A percentile compares a stretch with the other conserved stretches of the same genome.
These are phyloP conservation scores for Pseudomassariella vexata DNA, from an alignment of 2,329 filamentous ascomycete species.

Conservation along the genomic window DNA sequence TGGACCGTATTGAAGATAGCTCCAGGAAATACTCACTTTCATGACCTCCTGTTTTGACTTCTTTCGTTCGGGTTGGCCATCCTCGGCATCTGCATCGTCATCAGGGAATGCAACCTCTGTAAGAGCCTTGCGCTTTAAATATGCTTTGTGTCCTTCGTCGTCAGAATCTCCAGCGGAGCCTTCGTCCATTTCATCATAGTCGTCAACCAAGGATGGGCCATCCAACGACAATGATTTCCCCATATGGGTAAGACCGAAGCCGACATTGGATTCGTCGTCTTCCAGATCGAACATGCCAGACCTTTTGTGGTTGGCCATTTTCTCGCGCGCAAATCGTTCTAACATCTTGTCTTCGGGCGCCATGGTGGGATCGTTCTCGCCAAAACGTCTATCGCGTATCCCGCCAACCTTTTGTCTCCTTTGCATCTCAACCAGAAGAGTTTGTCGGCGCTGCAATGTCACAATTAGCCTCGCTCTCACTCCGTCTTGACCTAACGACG, in stretches of 20 bases:
- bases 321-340: constrained; percentile 84
- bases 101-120: constrained; percentile 36
- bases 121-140: constrained; percentile 50
- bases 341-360: constrained; percentile 88
- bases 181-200: constrained; percentile 75
- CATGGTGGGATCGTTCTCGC: constrained; percentile 92
- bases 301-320: constrained; percentile 72
- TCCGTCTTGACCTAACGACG: constrained; percentile 30
- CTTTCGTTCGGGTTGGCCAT: constrained; percentile 69
- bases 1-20: too few relatives aligned
- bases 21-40: too few relatives aligned
- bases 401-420: constrained; percentile 85
- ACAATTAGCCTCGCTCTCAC: constrained; percentile 10
- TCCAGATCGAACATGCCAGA: constrained; percentile 85
- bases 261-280: constrained; percentile 62
- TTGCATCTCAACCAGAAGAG: constrained; percentile 84
- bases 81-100: constrained; percentile 42
- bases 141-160: constrained; percentile 45
- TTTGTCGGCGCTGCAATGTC: constrained; percentile 60
- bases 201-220: constrained; percentile 50
- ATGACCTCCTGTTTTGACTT: constrained; percentile 97
- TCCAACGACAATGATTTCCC: constrained; percentile 69
- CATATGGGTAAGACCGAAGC: constrained; percentile 71
- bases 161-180: constrained; percentile 54
- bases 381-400: constrained; percentile 87